Evolutionary conservation across 2,329 filamentous ascomycete species (phyloP), one percentile per base, ranked within the genome.

Genomic region (Neonectria faginata): DNA sequence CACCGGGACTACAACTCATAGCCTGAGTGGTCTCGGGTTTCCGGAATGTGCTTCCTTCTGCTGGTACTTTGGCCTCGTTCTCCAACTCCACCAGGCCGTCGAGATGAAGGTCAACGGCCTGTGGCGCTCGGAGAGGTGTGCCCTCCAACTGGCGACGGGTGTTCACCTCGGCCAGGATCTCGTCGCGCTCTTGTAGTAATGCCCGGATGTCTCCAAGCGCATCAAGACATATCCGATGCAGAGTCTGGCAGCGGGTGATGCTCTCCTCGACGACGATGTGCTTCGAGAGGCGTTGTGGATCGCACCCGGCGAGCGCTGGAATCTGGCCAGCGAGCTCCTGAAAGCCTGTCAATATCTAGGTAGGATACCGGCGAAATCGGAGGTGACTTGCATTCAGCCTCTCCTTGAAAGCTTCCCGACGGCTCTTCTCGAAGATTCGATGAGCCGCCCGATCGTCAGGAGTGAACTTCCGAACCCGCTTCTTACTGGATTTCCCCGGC

Each of bases 391-490:
- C 80, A 45, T 71, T 76, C 18, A 82, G 61, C 2, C 77, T 72
- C 45, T 79, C 76, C 55, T 79, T 79, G 69, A 81, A 82, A 1
- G 79, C 76, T 64, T 81, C 79, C n/a, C 80, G 75, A 14, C 80
- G 77, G 3, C 75, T 78, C 66, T 77, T 78, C 57, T 82, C 79
- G 65, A 82, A 81, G 7, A 78, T 73, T 1, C 79, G 75, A 64
- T 82, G 80, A 5, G 77, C 76, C 3, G 79, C 79, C 10, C 80
- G 79, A 55, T 82, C 80, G 54, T 81, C 73, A 5, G 78, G 75
- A 1, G 80, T 81, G 66, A 79, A 81, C 67, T 79, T 77, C 11
- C 79, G 74, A 18, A 79, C 69, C 10, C 78, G 72, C 64, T 80
- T 80, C 67, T 77, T 79, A 8, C 41, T 22, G 0, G 61, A 25